Evolutionary conservation across 2,329 filamentous ascomycete species (phyloP).

Genomic region (Colletotrichum spinosum): DNA sequence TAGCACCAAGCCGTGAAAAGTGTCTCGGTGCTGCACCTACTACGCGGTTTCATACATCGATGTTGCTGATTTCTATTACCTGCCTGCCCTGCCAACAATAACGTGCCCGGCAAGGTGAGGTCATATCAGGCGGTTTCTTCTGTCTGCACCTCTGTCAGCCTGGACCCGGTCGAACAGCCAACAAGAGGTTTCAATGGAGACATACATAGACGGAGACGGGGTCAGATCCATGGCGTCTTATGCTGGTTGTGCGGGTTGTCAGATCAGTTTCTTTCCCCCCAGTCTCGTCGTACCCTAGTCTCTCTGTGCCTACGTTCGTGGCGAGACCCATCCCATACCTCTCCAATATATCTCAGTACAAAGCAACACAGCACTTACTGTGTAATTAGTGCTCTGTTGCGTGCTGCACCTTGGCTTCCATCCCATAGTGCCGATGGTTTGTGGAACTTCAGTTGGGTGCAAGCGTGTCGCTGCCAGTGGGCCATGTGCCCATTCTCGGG

Average conservation of each 20-base stretch:
- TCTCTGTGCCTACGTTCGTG: not conserved
- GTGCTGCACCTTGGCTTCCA: too few relatives aligned
- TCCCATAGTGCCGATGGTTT: too few relatives aligned
- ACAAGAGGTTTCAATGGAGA: conserved; percentile 24
- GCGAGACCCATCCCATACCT: too few relatives aligned
- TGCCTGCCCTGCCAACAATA: not conserved
- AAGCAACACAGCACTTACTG: too few relatives aligned
- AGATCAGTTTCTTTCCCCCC: conserved; percentile 21
- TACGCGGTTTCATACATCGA: conserved; percentile 5
- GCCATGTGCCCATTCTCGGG: not conserved
- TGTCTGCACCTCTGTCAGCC: conserved; percentile 1
- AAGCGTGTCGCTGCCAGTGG: not conserved
- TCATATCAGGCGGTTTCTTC: conserved; percentile 31
- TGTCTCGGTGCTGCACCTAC: conserved; percentile 6
- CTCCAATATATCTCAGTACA: too few relatives aligned
- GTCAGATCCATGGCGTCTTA: conserved; percentile 19
- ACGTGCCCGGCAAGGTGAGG: conserved; percentile 18
- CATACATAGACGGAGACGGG: conserved; percentile 21
- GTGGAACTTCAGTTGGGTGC: too few relatives aligned
- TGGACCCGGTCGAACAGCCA: conserved; percentile 3
- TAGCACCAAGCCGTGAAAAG: not conserved
- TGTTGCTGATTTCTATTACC: not conserved
- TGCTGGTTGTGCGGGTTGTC: conserved; percentile 34
- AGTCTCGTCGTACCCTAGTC: conserved; percentile 11
- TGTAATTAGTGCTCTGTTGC: too few relatives aligned